Percentiles rank a stretch among this genome's conserved stretches.
Evolutionary conservation across 2,329 filamentous ascomycete genomes (phyloP).

Genomic region (Macrophomina phaseolina): DNA sequence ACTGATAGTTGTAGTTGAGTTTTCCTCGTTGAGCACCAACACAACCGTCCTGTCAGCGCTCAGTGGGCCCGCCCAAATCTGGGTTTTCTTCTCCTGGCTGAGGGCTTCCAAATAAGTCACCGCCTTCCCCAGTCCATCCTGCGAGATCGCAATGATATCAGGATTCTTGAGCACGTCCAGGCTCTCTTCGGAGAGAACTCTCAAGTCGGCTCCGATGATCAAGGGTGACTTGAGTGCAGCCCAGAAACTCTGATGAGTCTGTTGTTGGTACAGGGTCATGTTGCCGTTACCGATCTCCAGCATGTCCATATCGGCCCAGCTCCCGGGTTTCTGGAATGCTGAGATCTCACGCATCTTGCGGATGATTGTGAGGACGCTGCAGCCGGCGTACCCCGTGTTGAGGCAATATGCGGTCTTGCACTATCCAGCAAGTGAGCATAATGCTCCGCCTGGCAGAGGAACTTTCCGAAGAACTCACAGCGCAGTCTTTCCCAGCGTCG

Average conservation of each 20-base stretch:
- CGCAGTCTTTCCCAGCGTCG: constrained; percentile 3
- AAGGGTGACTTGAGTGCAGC: constrained; percentile 57
- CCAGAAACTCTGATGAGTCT: constrained; percentile 61
- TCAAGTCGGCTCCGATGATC: constrained; percentile 52
- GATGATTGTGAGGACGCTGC: constrained; percentile 40
- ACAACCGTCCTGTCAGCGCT: not conserved
- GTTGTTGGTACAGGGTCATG: constrained; percentile 53
- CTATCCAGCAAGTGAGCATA: constrained; percentile 28
- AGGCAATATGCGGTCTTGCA: constrained; percentile 44
- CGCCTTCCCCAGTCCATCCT: constrained; percentile 42
- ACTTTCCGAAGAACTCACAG: constrained; percentile 25
- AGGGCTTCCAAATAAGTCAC: not conserved
- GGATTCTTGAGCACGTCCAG: constrained; percentile 52
- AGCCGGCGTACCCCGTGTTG: constrained; percentile 32
- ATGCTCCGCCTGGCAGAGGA: too few species aligned
- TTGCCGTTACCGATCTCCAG: constrained; percentile 58
- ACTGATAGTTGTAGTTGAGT: not conserved
- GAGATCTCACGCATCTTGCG: constrained; percentile 44
- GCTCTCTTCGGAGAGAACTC: constrained; percentile 41
- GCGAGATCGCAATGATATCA: constrained; percentile 51
- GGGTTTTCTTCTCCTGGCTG: not conserved
- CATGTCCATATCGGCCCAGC: constrained; percentile 30
- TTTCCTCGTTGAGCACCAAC: not conserved
- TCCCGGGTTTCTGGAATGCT: constrained; percentile 37
- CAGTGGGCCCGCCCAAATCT: constrained; percentile 2